Base-by-base conservation (phyloP, 345 rosid genomes). In the Passiflora organensis region DNA sequence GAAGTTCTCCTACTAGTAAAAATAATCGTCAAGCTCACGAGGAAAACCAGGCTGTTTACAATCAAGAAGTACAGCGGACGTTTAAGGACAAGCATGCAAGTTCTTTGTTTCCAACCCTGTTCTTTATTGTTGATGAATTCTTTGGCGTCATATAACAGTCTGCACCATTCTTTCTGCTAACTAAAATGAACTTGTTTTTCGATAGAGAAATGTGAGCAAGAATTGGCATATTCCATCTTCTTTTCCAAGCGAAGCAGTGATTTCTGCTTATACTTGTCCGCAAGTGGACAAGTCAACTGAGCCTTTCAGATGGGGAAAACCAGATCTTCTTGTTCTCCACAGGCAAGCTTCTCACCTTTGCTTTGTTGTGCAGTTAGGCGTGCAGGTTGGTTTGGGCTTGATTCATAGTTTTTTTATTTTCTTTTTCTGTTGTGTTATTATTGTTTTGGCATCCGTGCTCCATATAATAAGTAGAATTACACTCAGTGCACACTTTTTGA, bases 261-360 rank as follows among this genome's bases (percentile, higher is more conserved):
- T 72, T 62, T 76, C 86, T 59, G 99, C 95, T 32, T 91, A 91
- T 75, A 47, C 59, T 55, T 66, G 62, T 67, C 98, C 96, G 19
- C 99, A 86, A 89, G 94, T 91, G 69, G 99, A 91, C 57, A 80
- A 70, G 66, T 91, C 99, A 43, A 78, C 95, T 51, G 99, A 93
- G 65, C 65, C 78, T 66, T 89, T 89, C 71, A 72, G 88, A 42
- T 88, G 95, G 98, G 98, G 95, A 73, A 91, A 80, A 72, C 96
- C 96, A 46, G 95, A 91, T 77, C 78, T 73, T 55, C 75, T 72
- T 51, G 74, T 84, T 69, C 95, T 91, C 67, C 82, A 71, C 73
- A 86, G 78, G 98, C 82, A 59, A 77, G 58, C 13, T 37, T 59
- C 19, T 58, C 32, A 18, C 5, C 15, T 53, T 50, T 24, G 55